Evolutionary conservation across 495 filamentous ascomycete genomes (phyloP), one percentile per base, ranked within the genome.

Genomic region (Paragyromitra xinjiangensis): DNA sequence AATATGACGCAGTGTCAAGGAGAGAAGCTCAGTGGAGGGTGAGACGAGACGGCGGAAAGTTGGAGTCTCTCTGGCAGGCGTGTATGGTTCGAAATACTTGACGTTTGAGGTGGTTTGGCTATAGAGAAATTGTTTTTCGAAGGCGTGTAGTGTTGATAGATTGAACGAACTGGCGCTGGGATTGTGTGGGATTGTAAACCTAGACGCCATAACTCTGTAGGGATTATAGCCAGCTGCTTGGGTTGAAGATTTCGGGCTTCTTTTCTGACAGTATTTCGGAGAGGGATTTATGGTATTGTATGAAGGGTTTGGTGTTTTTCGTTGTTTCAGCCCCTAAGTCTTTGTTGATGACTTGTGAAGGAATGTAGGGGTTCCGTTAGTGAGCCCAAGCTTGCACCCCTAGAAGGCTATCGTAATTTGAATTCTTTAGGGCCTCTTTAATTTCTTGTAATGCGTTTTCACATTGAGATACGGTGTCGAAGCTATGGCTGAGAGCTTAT

Each of bases 51-150:
- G 53, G 40, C 9, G 40, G n/a, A 69, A 69, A 7, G 24, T 59
- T 59, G 53, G 53, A 34, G 24, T 22, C 0, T 40, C n/a, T 16
- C 12, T 69, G 6, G 16, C 14, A 24, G 51, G 65, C 22, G 65
- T 56, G 39, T 58, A 69, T n/a, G 22, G 66, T 40, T 69, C 66
- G 40, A 45, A 11, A 40, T 44, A 44, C 39, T 58, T 58, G 12
- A 16, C 34, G 9, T 5, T 2, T 6, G 16, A 16, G 40, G 65
- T 24, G 7, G 48, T 26, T 19, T 68, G 34, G 9, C 16, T 29
- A 8, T 44, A 44, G n/a, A 68, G 50, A 34, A 68, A 68, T 16
- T 58, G 11, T 22, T 69, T 58, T 56, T 69, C 7, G 50, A 56
- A 58, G 5, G 7, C 29, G n/a, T 58, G n/a, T 24, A 55, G 19